phyloP scores from a whole-genome alignment of 495 filamentous ascomycete species.

The Penicillium herquei region DNA sequence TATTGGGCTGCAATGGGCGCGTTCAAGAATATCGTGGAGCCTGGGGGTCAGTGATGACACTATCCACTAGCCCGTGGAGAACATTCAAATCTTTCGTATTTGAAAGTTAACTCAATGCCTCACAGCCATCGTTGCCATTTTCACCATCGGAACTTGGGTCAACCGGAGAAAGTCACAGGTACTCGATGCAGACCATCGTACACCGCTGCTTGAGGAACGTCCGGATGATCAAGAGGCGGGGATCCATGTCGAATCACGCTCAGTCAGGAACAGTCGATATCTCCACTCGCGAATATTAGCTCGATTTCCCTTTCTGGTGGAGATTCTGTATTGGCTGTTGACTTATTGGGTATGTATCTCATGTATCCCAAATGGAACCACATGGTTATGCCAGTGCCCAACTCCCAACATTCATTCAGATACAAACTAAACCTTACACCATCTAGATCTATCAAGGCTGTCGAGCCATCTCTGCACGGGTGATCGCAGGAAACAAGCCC shows the following conservation, averaged over 20 bases:
- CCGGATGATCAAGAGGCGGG: slow-evolving; percentile 5
- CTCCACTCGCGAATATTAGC: slow-evolving; percentile 34
- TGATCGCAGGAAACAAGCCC: slow-evolving; percentile 42
- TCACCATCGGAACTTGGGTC: slow-evolving; percentile 22
- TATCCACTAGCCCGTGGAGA: not conserved
- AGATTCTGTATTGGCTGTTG: slow-evolving; percentile 67
- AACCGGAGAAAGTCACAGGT: slow-evolving; percentile 12
- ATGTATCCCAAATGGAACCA: not conserved
- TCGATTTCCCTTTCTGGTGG: slow-evolving; percentile 50
- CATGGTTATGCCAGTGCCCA: not conserved
- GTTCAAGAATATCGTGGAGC: slow-evolving; percentile 22
- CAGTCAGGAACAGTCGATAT: slow-evolving; percentile 7
- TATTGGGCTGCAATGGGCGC: slow-evolving; percentile 11
- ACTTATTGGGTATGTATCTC: slow-evolving; percentile 53
- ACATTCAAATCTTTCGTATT: too few species aligned
- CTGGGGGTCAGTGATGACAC: slow-evolving; percentile 17
- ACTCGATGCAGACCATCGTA: slow-evolving; percentile 6
- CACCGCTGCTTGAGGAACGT: slow-evolving; percentile 16
- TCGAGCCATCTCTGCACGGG: slow-evolving; percentile 57
- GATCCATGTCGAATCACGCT: not conserved
- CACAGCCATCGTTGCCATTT: slow-evolving; percentile 21
- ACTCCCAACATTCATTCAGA: too few species aligned
- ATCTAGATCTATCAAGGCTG: slow-evolving; percentile 55
- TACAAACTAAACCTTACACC: not conserved
- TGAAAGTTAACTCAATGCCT: not conserved